Evolutionary conservation across 2,329 filamentous ascomycete species (phyloP).

Genomic region (Verticillium tricorpus): DNA sequence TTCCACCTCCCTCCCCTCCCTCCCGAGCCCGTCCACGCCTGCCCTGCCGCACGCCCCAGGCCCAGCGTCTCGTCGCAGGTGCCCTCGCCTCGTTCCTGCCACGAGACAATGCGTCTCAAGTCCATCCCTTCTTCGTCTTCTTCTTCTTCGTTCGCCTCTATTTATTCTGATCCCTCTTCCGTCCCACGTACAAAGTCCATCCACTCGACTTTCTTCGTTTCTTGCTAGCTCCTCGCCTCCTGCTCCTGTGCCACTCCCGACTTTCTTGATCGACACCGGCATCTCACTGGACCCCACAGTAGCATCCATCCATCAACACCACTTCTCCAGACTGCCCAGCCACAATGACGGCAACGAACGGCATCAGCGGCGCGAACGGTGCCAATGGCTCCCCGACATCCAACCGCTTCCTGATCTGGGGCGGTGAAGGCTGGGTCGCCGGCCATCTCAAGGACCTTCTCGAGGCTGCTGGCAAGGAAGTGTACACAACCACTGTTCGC

Average conservation of each 20-base stretch:
- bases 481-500: slow-evolving; percentile 55
- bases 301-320: background rate
- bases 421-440: slow-evolving; percentile 59
- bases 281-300: background rate
- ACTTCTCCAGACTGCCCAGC: background rate
- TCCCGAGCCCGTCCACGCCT: background rate
- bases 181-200: background rate
- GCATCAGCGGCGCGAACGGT: slow-evolving; percentile 19
- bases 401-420: slow-evolving; percentile 59
- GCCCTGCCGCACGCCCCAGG: background rate
- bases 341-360: background rate
- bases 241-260: background rate
- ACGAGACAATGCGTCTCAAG: background rate
- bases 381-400: slow-evolving; percentile 19
- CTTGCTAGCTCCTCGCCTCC: background rate
- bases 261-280: background rate
- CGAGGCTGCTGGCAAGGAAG: slow-evolving; percentile 55
- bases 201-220: background rate
- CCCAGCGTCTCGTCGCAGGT: background rate
- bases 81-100: slow-evolving; percentile 1
- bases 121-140: slow-evolving; percentile 1
- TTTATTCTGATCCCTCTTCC: background rate
- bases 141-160: background rate
- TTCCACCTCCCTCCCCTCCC: background rate
- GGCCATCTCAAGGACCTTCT: slow-evolving; percentile 57